These are phyloP conservation scores for Nicotiana sylvestris DNA, from an alignment of 257 asterid species.

Conservation along the genomic window DNA sequence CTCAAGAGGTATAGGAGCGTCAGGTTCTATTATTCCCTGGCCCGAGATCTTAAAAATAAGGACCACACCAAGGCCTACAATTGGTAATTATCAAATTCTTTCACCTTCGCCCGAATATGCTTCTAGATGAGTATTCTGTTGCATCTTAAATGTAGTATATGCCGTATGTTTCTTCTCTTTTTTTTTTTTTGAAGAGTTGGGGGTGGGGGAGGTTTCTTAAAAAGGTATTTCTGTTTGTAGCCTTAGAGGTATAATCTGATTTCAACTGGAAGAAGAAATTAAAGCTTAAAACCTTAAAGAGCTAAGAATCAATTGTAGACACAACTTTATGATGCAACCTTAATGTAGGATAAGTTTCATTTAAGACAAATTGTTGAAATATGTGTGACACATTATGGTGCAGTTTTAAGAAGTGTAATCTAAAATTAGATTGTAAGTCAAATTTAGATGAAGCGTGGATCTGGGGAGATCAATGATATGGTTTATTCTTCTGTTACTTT, in stretches of 20 bases:
- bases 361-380: conserved; percentile 2
- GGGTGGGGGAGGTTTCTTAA: no score
- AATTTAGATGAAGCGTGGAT: not conserved
- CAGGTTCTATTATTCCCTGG: conserved; percentile 82
- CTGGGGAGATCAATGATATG: not conserved
- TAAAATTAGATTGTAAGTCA: not conserved
- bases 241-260: not conserved
- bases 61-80: conserved; percentile 79
- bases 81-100: conserved; percentile 43
- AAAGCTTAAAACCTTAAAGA: not conserved
- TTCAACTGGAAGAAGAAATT: not conserved
- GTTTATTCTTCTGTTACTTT: not conserved
- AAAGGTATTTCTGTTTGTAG: not conserved
- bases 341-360: not conserved
- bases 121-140: not conserved
- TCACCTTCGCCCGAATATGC: not conserved
- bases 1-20: conserved; percentile 85
- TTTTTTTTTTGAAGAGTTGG: no score
- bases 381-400: not conserved
- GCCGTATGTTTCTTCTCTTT: not conserved
- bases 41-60: conserved; percentile 86
- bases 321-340: not conserved
- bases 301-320: not conserved
- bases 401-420: not conserved
- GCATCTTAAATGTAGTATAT: not conserved